Percentiles rank a stretch among this genome's conserved stretches.
Evolutionary conservation across 345 rosid species (phyloP).

Genomic region (Salix caprea): DNA sequence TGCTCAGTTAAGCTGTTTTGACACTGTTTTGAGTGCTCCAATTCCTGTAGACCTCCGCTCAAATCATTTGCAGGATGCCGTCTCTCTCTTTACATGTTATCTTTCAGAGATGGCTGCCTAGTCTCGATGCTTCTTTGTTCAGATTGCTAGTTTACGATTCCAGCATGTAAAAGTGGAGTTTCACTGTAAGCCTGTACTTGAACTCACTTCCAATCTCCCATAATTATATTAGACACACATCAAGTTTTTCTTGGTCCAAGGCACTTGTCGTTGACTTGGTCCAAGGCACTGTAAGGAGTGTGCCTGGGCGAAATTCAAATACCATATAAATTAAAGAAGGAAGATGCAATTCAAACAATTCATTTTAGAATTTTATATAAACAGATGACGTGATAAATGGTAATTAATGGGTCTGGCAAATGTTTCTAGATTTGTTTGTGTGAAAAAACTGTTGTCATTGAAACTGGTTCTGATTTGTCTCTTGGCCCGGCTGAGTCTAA

Average conservation of each 20-base stretch:
- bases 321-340: too few species aligned
- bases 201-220: too few species aligned
- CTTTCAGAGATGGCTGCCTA: conserved; percentile 56
- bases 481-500: too few species aligned
- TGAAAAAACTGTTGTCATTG: neutral
- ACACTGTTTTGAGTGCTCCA: conserved; percentile 61
- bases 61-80: conserved; percentile 84
- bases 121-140: neutral
- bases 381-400: too few species aligned
- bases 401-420: neutral
- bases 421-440: neutral
- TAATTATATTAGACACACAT: too few species aligned
- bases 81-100: conserved; percentile 63
- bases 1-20: conserved; percentile 63
- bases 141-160: neutral
- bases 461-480: too few species aligned
- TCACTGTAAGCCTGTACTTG: neutral
- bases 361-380: too few species aligned
- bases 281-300: too few species aligned
- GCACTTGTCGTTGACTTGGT: too few species aligned
- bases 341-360: too few species aligned
- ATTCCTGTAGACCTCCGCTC: conserved; percentile 67
- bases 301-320: too few species aligned
- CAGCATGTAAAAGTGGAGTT: neutral
- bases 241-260: too few species aligned